phyloP scores from a whole-genome alignment of 371 early-diverging fungal genomes.

The Conidiobolus incongruus region DNA sequence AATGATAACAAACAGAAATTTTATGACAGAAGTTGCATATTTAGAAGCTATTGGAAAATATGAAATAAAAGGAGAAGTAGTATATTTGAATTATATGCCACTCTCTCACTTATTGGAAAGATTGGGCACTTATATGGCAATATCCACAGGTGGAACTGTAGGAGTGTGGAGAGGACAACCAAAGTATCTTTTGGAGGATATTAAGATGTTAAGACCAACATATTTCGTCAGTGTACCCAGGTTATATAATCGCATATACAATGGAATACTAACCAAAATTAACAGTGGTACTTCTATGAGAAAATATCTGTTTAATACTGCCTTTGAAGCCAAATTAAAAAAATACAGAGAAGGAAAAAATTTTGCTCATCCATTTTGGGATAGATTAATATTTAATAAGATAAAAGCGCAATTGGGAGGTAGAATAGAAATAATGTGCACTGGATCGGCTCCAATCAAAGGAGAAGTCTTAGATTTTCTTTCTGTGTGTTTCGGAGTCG shows the following conservation, averaged over 20 bases:
- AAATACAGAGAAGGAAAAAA: slow-evolving; percentile 21
- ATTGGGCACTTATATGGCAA: slow-evolving; percentile 5
- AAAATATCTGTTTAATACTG: slow-evolving; percentile 29
- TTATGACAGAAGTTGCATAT: too few relatives aligned
- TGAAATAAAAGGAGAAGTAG: not conserved
- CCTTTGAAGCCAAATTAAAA: slow-evolving; percentile 19
- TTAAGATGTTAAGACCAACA: slow-evolving; percentile 56
- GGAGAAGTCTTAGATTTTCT: slow-evolving; percentile 47
- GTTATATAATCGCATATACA: slow-evolving; percentile 76
- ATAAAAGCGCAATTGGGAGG: slow-evolving; percentile 54
- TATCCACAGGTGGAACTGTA: slow-evolving; percentile 28
- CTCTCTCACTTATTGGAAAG: slow-evolving; percentile 44
- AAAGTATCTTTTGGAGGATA: slow-evolving; percentile 54
- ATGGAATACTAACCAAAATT: slow-evolving; percentile 41
- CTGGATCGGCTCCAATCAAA: slow-evolving; percentile 53
- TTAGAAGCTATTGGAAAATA: too few relatives aligned
- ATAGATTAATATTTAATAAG: slow-evolving; percentile 53
- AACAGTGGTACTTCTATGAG: slow-evolving; percentile 20
- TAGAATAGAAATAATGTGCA: slow-evolving; percentile 25
- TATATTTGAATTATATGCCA: slow-evolving; percentile 40
- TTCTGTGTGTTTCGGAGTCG: slow-evolving; percentile 10
- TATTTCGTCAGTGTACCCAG: slow-evolving; percentile 80
- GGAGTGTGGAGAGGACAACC: slow-evolving; percentile 74
- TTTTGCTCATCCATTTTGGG: slow-evolving; percentile 39
- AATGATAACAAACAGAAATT: slow-evolving; percentile 23